Evolutionary conservation across 257 asterid genomes (phyloP).

Genomic region (Penstemon eatonii): DNA sequence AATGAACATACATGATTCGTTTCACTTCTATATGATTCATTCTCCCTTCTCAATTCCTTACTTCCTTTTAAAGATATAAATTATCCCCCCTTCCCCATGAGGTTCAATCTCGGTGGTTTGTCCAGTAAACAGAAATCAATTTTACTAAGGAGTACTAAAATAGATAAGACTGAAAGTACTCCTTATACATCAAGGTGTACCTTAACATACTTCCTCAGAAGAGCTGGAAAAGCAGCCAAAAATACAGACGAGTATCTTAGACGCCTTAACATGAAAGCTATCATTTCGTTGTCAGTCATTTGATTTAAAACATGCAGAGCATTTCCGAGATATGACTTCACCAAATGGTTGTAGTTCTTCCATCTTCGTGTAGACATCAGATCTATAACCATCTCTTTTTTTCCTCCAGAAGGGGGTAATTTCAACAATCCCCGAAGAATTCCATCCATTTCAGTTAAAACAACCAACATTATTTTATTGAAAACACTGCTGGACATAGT

Average conservation of each 20-base stretch:
- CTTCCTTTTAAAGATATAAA: not conserved
- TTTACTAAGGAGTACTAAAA: conserved; percentile 2
- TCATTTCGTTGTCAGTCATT: conserved; percentile 90
- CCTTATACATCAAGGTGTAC: conserved; percentile 34
- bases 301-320: conserved; percentile 85
- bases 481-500: conserved; percentile 86
- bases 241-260: conserved; percentile 65
- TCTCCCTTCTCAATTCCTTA: not conserved
- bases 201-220: conserved; percentile 86
- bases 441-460: conserved; percentile 88
- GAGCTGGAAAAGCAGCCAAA: conserved; percentile 85
- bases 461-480: conserved; percentile 83
- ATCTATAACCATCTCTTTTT: conserved; percentile 59
- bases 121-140: not conserved
- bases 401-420: conserved; percentile 68
- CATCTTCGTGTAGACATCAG: conserved; percentile 61
- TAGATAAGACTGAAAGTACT: conserved; percentile 7
- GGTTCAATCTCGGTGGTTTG: conserved; percentile 1
- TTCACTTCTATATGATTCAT: conserved; percentile 6
- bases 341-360: conserved; percentile 79
- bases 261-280: conserved; percentile 71
- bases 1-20: not conserved
- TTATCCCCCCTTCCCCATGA: not conserved
- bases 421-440: conserved; percentile 68
- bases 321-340: conserved; percentile 96